These are phyloP conservation scores for Cynara cardunculus DNA, from an alignment of 129 eudicot species.

Conservation along the genomic window DNA sequence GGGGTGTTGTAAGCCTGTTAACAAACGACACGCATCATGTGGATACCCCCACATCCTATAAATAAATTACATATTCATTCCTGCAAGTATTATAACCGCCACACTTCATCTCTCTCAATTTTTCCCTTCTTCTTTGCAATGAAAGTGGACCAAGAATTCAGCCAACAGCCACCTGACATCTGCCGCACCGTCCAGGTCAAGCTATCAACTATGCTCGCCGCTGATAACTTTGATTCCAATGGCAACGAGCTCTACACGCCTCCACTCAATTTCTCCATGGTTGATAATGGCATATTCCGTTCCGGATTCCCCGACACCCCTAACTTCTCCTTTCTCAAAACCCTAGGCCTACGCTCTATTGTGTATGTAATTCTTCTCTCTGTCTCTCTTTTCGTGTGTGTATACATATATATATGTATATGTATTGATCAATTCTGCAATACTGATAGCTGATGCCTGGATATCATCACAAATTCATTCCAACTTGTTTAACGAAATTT, in stretches of 20 bases:
- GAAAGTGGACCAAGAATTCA: constrained; percentile 25
- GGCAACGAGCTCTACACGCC: constrained; percentile 48
- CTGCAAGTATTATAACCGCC: constrained; percentile 22
- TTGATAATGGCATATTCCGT: constrained; percentile 62
- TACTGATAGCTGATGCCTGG: background rate
- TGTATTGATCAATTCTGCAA: background rate
- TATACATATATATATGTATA: background rate
- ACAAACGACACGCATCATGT: background rate
- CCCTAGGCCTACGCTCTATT: constrained; percentile 74
- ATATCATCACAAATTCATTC: background rate
- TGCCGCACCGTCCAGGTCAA: constrained; percentile 20
- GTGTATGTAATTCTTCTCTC: constrained; percentile 34
- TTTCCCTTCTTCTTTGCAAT: background rate
- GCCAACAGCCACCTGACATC: constrained; percentile 21
- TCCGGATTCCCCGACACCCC: constrained; percentile 63
- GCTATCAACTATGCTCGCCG: background rate
- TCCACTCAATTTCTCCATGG: constrained; percentile 74
- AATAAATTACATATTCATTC: background rate
- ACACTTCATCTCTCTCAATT: background rate
- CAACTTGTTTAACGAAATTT: background rate
- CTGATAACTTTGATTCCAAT: constrained; percentile 17
- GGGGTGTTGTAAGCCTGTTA: background rate
- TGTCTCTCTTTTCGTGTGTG: background rate
- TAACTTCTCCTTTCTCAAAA: constrained; percentile 51
- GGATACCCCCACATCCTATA: constrained; percentile 8